Percentiles rank a stretch among this genome's conserved stretches.
phyloP scores from a whole-genome alignment of 2,329 filamentous ascomycete genomes.

The Beauveria bassiana region DNA sequence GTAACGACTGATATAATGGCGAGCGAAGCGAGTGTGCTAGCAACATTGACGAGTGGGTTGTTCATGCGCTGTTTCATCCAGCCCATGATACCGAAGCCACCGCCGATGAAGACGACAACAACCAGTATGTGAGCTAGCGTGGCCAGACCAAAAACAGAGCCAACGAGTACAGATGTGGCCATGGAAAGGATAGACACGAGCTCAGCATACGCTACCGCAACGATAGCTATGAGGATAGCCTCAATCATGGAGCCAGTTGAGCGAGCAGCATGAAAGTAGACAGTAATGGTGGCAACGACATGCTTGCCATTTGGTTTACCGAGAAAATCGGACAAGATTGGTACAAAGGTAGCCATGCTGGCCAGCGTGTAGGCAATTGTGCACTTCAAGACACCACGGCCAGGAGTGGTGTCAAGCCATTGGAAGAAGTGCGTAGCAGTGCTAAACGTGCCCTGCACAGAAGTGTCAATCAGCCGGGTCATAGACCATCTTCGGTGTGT shows the following conservation, averaged over 20 bases:
- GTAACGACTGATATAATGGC: constrained; percentile 79
- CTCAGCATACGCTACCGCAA: constrained; percentile 61
- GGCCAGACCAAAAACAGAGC: constrained; percentile 55
- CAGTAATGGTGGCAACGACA: constrained; percentile 79
- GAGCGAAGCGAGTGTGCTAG: constrained; percentile 73
- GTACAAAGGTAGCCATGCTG: constrained; percentile 73
- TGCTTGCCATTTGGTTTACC: constrained; percentile 82
- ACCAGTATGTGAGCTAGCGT: constrained; percentile 67
- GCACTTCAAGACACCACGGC: constrained; percentile 75
- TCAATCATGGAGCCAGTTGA: constrained; percentile 80
- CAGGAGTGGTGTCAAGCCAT: constrained; percentile 61
- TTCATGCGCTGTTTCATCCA: constrained; percentile 72
- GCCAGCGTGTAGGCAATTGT: constrained; percentile 77
- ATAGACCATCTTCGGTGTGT: not conserved
- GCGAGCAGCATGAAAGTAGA: constrained; percentile 83
- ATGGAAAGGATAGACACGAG: constrained; percentile 72
- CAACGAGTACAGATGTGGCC: constrained; percentile 70
- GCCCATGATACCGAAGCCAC: constrained; percentile 72
- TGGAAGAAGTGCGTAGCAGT: constrained; percentile 32
- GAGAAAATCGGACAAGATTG: constrained; percentile 60
- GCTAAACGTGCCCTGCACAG: not conserved
- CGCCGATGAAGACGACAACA: constrained; percentile 70
- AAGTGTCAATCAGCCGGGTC: not conserved
- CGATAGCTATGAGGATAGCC: constrained; percentile 63
- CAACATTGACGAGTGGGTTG: constrained; percentile 69